Base-by-base conservation (phyloP, 2,329 filamentous ascomycete species). In the Pezicula neosporulosa region DNA sequence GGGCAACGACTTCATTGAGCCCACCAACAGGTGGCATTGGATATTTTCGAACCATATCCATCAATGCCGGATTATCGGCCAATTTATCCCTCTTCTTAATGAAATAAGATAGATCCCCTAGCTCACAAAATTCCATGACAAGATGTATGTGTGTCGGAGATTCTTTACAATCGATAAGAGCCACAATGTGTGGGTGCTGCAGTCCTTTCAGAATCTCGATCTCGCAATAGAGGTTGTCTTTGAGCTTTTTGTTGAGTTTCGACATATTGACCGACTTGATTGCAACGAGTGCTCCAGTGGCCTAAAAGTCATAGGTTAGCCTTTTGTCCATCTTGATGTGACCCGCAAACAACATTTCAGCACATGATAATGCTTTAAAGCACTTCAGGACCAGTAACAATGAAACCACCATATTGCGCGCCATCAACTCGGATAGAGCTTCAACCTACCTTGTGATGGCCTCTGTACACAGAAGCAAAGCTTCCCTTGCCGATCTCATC, bases 91-190 rank as follows among this genome's bases (percentile, higher is more conserved):
- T 83, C 73, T 94, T 95, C 78, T 94, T 96, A 74, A 99, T 97
- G 71, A 99, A 97, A 49, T 93, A 79, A 10, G 94, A 96, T 52
- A 99, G 74, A 66, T 99, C 94, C 19, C 94, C 93, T 38, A 99
- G 81, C 67, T 96, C 90, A 73, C 94, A 97, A 72, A 95, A 97
- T 73, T 99, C 94, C 93, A 97, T 99, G 57, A 97, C 86, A 52
- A 99, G 81, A 72, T 99, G 94, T 72, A 97, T 97, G 66, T 96
- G 89, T 19, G 86, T 86, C 3, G 83, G 76, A 1, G 90, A 87
- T 70, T 97, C 92, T 69, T 93, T 81, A 74, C 92, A 97, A 72
- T 96, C 90, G 75, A 97, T 92, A 44, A 99, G 85, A 61, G 91
- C 89, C 60, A 97, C 94, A 62, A 99, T 97, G 67, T 99, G 94